Evolutionary conservation across 225 moss, liverwort and hornwort species (phyloP).

Genomic region (Thuidium tamariscinum): DNA sequence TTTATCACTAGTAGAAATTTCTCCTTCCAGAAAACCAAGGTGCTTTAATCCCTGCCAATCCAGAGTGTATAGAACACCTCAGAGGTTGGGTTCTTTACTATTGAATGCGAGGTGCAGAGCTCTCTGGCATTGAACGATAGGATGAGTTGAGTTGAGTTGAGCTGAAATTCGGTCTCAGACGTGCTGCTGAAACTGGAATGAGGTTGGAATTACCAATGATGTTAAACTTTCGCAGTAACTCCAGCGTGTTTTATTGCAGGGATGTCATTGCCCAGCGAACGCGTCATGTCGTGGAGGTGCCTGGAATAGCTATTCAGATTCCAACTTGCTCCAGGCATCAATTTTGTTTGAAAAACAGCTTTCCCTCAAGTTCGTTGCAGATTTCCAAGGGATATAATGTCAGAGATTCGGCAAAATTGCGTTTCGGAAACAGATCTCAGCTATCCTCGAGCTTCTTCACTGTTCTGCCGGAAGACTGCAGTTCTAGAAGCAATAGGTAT

Average conservation of each 20-base stretch:
- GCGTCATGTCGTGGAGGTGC: neutral
- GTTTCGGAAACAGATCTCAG: neutral
- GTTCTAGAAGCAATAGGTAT: constrained; percentile 3
- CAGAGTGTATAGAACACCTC: neutral
- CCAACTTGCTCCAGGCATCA: neutral
- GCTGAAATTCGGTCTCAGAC: neutral
- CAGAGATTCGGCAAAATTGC: neutral
- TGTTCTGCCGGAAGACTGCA: neutral
- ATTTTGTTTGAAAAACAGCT: neutral
- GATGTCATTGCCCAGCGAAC: neutral
- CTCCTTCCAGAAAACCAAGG: neutral
- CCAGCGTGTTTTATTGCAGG: neutral
- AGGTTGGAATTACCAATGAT: neutral
- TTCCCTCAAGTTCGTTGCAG: neutral
- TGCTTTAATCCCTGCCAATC: neutral
- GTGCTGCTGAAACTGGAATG: neutral
- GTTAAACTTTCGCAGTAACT: neutral
- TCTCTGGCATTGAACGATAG: neutral
- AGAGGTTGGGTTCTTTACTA: neutral
- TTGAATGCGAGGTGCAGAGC: neutral
- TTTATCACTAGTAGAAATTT: neutral
- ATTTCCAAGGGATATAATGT: neutral
- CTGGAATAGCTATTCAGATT: neutral
- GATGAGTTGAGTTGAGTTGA: neutral
- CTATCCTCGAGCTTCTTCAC: constrained; percentile 21